Conservation (phyloP, 306 rosid species). For the Coriaria nepalensis region DNA sequence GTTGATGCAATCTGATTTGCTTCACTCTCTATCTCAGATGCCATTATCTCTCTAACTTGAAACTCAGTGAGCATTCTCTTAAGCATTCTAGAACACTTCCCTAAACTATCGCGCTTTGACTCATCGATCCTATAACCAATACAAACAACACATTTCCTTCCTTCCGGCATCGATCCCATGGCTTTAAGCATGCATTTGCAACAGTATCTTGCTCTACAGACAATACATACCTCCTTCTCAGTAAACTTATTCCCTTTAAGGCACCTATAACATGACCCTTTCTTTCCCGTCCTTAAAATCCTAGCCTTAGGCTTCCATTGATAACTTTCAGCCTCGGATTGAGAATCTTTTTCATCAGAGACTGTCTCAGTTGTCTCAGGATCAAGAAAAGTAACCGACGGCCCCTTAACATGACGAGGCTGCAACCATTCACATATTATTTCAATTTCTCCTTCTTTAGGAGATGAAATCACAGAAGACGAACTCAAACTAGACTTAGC, state of each 20-base stretch:
- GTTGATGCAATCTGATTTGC: slow-evolving; percentile 43
- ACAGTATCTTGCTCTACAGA: slow-evolving; percentile 66
- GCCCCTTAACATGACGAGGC: slow-evolving; percentile 30
- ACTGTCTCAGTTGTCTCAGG: slow-evolving; percentile 22
- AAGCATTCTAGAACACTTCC: slow-evolving; percentile 45
- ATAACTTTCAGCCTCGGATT: slow-evolving; percentile 20
- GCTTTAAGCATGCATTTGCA: slow-evolving; percentile 43
- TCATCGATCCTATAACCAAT: slow-evolving; percentile 47
- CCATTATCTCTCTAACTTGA: slow-evolving; percentile 30
- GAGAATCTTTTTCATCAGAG: slow-evolving; percentile 16
- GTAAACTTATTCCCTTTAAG: slow-evolving; percentile 41
- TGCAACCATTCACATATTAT: background rate
- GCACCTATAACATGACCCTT: slow-evolving; percentile 56
- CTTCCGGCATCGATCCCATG: slow-evolving; percentile 88
- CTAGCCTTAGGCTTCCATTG: slow-evolving; percentile 27
- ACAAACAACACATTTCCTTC: slow-evolving; percentile 65
- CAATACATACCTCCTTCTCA: slow-evolving; percentile 58
- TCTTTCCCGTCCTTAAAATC: slow-evolving; percentile 34
- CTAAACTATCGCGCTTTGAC: slow-evolving; percentile 30
- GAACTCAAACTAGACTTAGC: slow-evolving; percentile 29
- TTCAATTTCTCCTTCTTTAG: slow-evolving; percentile 20
- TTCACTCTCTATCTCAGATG: slow-evolving; percentile 31
- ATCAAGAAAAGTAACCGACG: slow-evolving; percentile 50
- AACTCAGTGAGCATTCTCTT: slow-evolving; percentile 29
- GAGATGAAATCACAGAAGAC: slow-evolving; percentile 34